phyloP scores from a whole-genome alignment of 306 rosid genomes.

The Cajanus cajan region DNA sequence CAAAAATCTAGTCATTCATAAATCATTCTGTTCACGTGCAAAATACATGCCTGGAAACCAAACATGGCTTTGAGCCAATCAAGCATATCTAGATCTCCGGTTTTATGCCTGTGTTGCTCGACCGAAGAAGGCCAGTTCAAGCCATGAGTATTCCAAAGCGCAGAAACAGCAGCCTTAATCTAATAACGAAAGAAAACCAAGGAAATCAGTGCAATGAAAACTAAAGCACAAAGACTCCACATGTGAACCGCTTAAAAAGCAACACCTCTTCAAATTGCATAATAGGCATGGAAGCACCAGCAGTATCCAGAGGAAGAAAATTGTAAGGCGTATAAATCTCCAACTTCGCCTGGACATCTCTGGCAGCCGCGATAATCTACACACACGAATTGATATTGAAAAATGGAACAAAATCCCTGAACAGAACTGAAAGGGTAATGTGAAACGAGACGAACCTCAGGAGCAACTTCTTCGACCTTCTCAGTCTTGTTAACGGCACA shows the following conservation, averaged over 20 bases:
- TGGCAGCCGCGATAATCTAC: constrained; percentile 97
- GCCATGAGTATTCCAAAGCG: constrained; percentile 75
- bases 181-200: constrained; percentile 37
- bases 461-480: constrained; percentile 98
- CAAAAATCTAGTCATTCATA: constrained; percentile 8
- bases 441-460: constrained; percentile 69
- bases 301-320: constrained; percentile 95
- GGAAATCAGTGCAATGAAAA: constrained; percentile 34
- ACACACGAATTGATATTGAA: constrained; percentile 23
- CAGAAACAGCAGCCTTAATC: constrained; percentile 91
- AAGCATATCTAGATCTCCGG: constrained; percentile 82
- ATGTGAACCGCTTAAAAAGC: constrained; percentile 3
- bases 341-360: constrained; percentile 94
- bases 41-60: constrained; percentile 80
- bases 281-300: constrained; percentile 81
- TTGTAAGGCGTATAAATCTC: constrained; percentile 90
- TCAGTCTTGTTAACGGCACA: constrained; percentile 96
- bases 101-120: constrained; percentile 74
- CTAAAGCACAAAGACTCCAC: constrained; percentile 5
- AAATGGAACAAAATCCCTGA: neutral
- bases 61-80: constrained; percentile 98
- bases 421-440: constrained; percentile 10
- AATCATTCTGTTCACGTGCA: constrained; percentile 9
- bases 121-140: constrained; percentile 86
- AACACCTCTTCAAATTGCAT: constrained; percentile 97